These are phyloP conservation scores for Entomortierella parvispora DNA, from an alignment of 192 early-diverging fungal species.

Conservation along the genomic window DNA sequence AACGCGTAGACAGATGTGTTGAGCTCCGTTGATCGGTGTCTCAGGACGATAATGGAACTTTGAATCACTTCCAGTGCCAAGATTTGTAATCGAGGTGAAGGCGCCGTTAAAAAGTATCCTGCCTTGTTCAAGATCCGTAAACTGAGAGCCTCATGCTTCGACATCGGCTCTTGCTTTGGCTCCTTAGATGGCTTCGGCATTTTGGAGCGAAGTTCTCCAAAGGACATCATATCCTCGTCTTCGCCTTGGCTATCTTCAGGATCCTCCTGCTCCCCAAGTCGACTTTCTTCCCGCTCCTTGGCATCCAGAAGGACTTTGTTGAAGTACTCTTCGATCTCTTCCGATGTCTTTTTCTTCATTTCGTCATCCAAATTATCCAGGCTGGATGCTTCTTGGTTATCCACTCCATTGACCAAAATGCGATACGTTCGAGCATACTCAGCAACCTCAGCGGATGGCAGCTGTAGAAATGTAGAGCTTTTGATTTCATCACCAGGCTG, in stretches of 20 bases:
- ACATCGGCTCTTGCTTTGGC: slow-evolving; percentile 22
- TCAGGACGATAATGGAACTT: slow-evolving; percentile 48
- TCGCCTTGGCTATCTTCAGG: slow-evolving; percentile 13
- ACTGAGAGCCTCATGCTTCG: slow-evolving; percentile 54
- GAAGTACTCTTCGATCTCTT: slow-evolving; percentile 35
- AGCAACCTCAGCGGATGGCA: too few species aligned
- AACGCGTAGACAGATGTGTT: slow-evolving; percentile 57
- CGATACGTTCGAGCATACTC: slow-evolving; percentile 8
- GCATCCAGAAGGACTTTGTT: slow-evolving; percentile 17
- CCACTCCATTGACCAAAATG: slow-evolving; percentile 5
- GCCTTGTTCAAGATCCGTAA: slow-evolving; percentile 60
- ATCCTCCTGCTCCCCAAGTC: slow-evolving; percentile 6
- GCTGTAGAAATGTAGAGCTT: background rate
- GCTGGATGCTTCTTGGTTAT: background rate
- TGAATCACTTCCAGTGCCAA: slow-evolving; percentile 54
- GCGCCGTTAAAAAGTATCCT: slow-evolving; percentile 59
- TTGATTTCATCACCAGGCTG: background rate
- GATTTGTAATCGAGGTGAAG: slow-evolving; percentile 56
- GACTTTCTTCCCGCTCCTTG: slow-evolving; percentile 15
- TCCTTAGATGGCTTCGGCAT: slow-evolving; percentile 11
- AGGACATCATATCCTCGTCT: slow-evolving; percentile 17
- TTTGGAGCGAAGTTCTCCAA: slow-evolving; percentile 15
- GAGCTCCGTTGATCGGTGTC: slow-evolving; percentile 50
- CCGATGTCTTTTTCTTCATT: slow-evolving; percentile 29
- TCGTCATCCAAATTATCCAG: slow-evolving; percentile 8